Evolutionary conservation across 208 protist species (phyloP), one percentile per base, ranked within the genome.

Genomic region (Borovskyia barvae): DNA sequence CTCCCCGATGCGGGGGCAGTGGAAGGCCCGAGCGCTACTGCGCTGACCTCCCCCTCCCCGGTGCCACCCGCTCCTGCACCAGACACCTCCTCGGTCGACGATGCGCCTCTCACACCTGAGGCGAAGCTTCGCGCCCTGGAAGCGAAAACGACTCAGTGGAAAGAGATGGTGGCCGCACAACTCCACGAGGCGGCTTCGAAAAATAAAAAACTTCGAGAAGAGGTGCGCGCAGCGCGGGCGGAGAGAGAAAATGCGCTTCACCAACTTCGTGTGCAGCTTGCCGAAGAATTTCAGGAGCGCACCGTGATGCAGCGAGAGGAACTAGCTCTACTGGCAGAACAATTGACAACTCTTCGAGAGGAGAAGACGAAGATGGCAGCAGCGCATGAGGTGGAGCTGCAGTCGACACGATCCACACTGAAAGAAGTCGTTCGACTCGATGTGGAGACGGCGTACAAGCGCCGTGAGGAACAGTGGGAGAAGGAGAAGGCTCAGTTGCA

Each of bases 251-350:
- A 3, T 0, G 69, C 72, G 14, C 65, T 89, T 33, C 50, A 50
- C 9, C 66, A 52, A 11, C 40, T 89, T 30, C 75, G 83, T 2
- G 54, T 90, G 52, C 70, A 89, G 46, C 70, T 87, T 25, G 59
- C 70, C 14, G 72, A 77, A 7, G 87, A 93, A 50, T 88, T 90
- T 43, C 71, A 85, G 46, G 87, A 93, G 56, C 69, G 81, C 6
- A 87, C 75, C 0, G 35, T 25, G 26, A 48, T 87, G 56, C 75
- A 85, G 42, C 69, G 76, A 33, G 81, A 93, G 40, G 81, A 85
- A 58, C 43, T 85, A 48, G 54, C 47, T 26, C 22, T 46, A 26
- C 47, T 90, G 39, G 55, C 75, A 30, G 3, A 33, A 37, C 61
- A 75, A 29, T 32, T 66, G 17, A 46, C 42, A 0, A 5, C 50